Evolutionary conservation across 192 early-diverging fungal genomes (phyloP), one percentile per base, ranked within the genome.

Genomic region (Coemansia erecta): DNA sequence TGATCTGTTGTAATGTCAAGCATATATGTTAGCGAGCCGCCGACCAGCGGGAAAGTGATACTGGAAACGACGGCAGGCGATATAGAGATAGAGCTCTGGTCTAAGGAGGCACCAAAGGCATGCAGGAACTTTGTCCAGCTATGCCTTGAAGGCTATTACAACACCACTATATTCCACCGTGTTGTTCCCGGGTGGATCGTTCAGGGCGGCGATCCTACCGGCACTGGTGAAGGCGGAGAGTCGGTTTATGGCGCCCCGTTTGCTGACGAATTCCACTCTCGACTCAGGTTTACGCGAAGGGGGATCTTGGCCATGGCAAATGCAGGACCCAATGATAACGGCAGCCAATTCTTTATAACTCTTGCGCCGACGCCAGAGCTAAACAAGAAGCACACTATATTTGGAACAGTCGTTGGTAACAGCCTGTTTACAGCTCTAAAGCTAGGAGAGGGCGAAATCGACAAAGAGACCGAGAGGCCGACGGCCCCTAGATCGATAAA

Each of bases 91-190:
- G 93, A 96, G 68, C 84, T 97, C 28, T 98, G 94, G 92, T 81
- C 91, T n/a, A 95, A 95, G 58, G 94, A 98, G 68, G 64, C 90
- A 0, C 95, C 95, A 0, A 90, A 89, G 56, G 87, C 95, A 10
- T 87, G 88, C 59, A 83, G 94, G n/a, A 98, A 98, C 74, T 98
- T 98, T 84, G 76, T 98, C 12, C 95, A 98, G 63, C 82, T 98
- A 11, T 91, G 89, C 54, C 58, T 94, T 56, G 94, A 98, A 65
- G 88, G 93, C 6, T 94, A 94, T 61, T 97, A 94, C 64, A 84
- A 95, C 63, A 70, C 80, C 33, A 92, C 92, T 7, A 87, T 92
- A 14, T 95, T 98, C 55, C 95, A 98, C 70, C 86, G 95, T 6
- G 71, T 93, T 10, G 86, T 96, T 21, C 85, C 90, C n/a, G 84